These are phyloP conservation scores for Luzula sylvatica DNA, from an alignment of 176 grass and related monocot genomes.

Conservation along the genomic window DNA sequence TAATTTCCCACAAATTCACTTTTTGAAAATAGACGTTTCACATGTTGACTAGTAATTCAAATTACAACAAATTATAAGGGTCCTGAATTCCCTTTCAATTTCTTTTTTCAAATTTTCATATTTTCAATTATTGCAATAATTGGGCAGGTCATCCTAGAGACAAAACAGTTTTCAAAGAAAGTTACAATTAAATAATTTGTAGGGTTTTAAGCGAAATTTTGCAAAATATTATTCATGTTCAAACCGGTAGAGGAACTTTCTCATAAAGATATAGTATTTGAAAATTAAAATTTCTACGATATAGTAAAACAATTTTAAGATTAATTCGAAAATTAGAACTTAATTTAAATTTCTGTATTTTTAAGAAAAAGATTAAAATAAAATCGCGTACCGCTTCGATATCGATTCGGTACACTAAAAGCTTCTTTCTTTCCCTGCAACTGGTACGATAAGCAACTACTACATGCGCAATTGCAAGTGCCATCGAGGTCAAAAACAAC, in stretches of 20 bases:
- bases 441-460: slow-evolving; percentile 76
- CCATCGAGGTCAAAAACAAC: slow-evolving; percentile 53
- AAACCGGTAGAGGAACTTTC: slow-evolving; percentile 7
- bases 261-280: not conserved
- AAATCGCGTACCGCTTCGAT: slow-evolving; percentile 62
- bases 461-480: slow-evolving; percentile 68
- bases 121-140: not conserved
- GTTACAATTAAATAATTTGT: no score
- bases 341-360: not conserved
- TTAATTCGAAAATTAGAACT: not conserved
- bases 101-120: not conserved
- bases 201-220: no score
- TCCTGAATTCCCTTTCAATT: not conserved
- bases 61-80: not conserved
- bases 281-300: no score
- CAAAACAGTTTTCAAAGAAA: no score
- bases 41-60: not conserved
- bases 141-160: no score
- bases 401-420: slow-evolving; percentile 88
- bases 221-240: not conserved
- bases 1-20: slow-evolving; percentile 17
- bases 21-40: slow-evolving; percentile 10
- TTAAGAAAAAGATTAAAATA: not conserved
- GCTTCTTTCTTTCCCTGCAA: slow-evolving; percentile 73
- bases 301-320: no score